phyloP scores from a whole-genome alignment of 495 filamentous ascomycete genomes.

The Articulospora tetracladia region DNA sequence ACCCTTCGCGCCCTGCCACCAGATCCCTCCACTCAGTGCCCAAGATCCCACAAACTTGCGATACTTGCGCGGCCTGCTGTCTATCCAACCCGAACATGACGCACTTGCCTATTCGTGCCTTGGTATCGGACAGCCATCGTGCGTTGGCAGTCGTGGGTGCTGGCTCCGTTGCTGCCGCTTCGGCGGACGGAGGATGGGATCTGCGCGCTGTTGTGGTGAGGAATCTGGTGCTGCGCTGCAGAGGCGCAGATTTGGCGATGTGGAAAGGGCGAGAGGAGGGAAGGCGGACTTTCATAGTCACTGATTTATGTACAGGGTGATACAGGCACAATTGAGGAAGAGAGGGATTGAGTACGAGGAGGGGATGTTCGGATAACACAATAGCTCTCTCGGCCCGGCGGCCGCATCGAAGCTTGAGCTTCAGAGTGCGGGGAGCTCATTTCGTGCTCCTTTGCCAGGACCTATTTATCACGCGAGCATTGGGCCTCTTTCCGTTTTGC shows the following conservation, averaged over 20 bases:
- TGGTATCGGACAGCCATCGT: constrained; percentile 74
- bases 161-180: constrained; percentile 9
- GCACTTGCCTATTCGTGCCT: constrained; percentile 74
- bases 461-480: too few relatives aligned
- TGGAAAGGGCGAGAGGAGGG: neutral
- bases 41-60: constrained; percentile 55
- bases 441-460: too few relatives aligned
- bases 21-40: constrained; percentile 74
- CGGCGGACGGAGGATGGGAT: constrained; percentile 3
- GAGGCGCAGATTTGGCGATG: neutral
- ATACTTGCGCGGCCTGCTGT: constrained; percentile 58
- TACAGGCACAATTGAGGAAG: neutral
- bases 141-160: constrained; percentile 28
- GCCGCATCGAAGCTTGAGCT: constrained; percentile 3
- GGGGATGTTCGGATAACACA: neutral
- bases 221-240: neutral
- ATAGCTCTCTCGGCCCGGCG: neutral
- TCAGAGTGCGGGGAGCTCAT: constrained; percentile 4
- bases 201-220: constrained; percentile 11
- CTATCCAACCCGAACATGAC: constrained; percentile 70
- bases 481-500: too few relatives aligned
- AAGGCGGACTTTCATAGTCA: constrained; percentile 17
- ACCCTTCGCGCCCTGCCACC: constrained; percentile 77
- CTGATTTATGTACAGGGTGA: neutral
- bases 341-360: neutral